Conservation (phyloP, 129 eudicot genomes). For the Centaurea solstitialis region DNA sequence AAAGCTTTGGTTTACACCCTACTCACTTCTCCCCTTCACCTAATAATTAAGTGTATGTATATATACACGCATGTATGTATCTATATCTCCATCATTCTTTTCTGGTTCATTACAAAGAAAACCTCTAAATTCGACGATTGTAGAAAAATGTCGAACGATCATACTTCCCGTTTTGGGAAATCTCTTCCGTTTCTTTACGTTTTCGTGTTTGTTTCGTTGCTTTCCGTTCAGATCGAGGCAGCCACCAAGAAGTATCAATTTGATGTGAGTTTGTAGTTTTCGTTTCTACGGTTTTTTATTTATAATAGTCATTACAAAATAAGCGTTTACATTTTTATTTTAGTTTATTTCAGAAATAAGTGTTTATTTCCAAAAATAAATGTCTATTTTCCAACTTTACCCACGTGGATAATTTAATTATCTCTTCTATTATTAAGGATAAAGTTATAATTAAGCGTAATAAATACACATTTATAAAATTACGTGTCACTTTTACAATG, state of each 20-base stretch:
- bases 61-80: conserved; percentile 4
- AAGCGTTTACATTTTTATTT: background rate
- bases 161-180: background rate
- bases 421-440: background rate
- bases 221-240: conserved; percentile 37
- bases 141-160: conserved; percentile 29
- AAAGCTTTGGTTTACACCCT: conserved; percentile 40
- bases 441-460: background rate
- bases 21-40: conserved; percentile 23
- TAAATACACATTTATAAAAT: background rate
- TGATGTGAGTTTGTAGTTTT: conserved; percentile 39
- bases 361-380: background rate
- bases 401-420: background rate
- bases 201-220: conserved; percentile 24
- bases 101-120: background rate
- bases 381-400: background rate
- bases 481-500: background rate
- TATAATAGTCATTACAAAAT: background rate
- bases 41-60: conserved; percentile 11
- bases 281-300: background rate
- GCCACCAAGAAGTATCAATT: conserved; percentile 57
- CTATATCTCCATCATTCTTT: conserved; percentile 13
- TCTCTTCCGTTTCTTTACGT: conserved; percentile 10
- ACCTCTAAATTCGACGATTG: background rate
- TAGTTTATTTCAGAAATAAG: background rate